These are phyloP conservation scores for Coemansia sp. DNA, from an alignment of 192 early-diverging fungal genomes.

Conservation along the genomic window DNA sequence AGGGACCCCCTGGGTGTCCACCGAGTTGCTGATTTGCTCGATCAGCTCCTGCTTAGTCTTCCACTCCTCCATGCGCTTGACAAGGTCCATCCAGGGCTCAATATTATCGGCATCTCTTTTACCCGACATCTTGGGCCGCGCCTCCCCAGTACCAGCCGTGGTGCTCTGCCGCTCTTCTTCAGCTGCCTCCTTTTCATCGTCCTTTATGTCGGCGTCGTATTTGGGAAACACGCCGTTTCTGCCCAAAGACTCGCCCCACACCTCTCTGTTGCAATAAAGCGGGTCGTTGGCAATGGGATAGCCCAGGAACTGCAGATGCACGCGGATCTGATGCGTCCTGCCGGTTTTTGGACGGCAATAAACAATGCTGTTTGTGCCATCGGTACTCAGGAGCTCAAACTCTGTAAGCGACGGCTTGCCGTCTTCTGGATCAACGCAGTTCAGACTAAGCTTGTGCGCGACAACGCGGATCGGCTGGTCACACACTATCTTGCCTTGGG, in stretches of 20 bases:
- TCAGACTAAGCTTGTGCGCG: constrained; percentile 84
- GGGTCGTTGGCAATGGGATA: constrained; percentile 95
- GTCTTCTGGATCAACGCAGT: constrained; percentile 68
- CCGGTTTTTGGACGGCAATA: constrained; percentile 83
- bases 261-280: constrained; percentile 69
- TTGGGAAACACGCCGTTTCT: constrained; percentile 41
- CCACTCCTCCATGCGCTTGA: constrained; percentile 40
- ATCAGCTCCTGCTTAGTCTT: constrained; percentile 29
- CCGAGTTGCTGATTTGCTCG: constrained; percentile 14
- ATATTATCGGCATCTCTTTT: constrained; percentile 13
- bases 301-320: constrained; percentile 91
- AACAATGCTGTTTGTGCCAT: constrained; percentile 71
- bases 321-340: constrained; percentile 95
- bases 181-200: not conserved
- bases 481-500: constrained; percentile 59
- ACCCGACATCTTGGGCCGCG: constrained; percentile 18
- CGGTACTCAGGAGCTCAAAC: constrained; percentile 66
- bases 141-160: not conserved
- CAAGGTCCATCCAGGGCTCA: constrained; percentile 20
- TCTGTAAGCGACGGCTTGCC: constrained; percentile 82
- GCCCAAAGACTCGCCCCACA: constrained; percentile 68
- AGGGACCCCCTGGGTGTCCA: constrained; percentile 12
- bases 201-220: not conserved
- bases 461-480: constrained; percentile 80
- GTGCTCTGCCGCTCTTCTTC: not conserved